These are phyloP conservation scores for Tylopilus balloui DNA, from an alignment of 768 basidiomycete species.

Conservation along the genomic window DNA sequence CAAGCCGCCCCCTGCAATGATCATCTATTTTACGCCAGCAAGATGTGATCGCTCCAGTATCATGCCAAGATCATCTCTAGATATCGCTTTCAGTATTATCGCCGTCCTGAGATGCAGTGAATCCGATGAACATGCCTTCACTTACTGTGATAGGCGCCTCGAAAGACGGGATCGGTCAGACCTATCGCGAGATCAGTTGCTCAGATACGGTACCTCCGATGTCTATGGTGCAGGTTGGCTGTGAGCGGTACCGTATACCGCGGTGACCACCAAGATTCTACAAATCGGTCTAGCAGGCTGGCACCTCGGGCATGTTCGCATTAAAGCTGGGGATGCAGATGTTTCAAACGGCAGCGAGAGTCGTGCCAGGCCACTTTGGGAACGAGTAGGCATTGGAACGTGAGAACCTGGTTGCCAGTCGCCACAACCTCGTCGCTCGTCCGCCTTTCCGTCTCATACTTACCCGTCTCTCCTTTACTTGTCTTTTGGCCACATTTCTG, in stretches of 20 bases:
- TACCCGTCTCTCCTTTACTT: slow-evolving; percentile 22
- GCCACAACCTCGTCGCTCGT: slow-evolving; percentile 6
- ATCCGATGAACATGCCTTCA: slow-evolving; percentile 33
- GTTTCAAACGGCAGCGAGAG: too few species aligned
- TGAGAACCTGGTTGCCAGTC: slow-evolving; percentile 12
- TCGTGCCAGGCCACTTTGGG: too few species aligned
- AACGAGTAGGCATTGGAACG: too few species aligned
- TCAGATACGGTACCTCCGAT: slow-evolving; percentile 33
- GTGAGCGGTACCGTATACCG: too few species aligned
- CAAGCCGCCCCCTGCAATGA: slow-evolving; percentile 74
- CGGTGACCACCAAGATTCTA: background rate
- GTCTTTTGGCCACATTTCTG: slow-evolving; percentile 9
- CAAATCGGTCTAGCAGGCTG: background rate
- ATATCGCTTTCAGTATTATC: background rate
- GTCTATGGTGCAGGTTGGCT: slow-evolving; percentile 30
- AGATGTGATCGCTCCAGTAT: slow-evolving; percentile 52
- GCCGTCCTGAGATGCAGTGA: background rate
- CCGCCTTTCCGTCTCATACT: slow-evolving; percentile 14
- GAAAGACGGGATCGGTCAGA: slow-evolving; percentile 56
- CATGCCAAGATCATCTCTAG: slow-evolving; percentile 56
- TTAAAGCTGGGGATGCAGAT: background rate
- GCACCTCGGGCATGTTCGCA: slow-evolving; percentile 6
- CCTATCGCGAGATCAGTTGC: slow-evolving; percentile 28
- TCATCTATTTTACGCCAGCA: slow-evolving; percentile 64
- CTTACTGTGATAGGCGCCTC: slow-evolving; percentile 46